Evolutionary conservation across 768 basidiomycete genomes (phyloP).

Genomic region (Calocybe cyanea): DNA sequence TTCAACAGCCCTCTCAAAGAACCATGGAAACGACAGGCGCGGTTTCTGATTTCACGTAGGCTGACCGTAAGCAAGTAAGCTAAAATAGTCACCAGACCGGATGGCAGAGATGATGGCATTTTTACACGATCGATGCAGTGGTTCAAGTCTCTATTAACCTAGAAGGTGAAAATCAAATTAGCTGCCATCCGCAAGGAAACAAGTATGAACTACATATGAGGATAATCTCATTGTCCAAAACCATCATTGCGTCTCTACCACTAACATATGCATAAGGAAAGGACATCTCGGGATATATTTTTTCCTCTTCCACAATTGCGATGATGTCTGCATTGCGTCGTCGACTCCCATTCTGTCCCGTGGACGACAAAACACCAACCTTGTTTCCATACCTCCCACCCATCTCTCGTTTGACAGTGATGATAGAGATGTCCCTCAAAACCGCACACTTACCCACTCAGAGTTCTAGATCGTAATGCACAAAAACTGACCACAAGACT

Average conservation of each 20-base stretch:
- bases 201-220: constrained; percentile 46
- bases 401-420: constrained; percentile 88
- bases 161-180: neutral
- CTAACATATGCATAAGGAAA: constrained; percentile 72
- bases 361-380: too few relatives aligned
- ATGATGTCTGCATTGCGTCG: constrained; percentile 85
- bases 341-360: constrained; percentile 80
- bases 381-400: constrained; percentile 94
- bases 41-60: constrained; percentile 88
- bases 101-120: constrained; percentile 76
- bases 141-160: constrained; percentile 94
- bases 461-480: constrained; percentile 70
- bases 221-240: constrained; percentile 93
- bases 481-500: constrained; percentile 88
- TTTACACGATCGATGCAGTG: constrained; percentile 93
- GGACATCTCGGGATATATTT: constrained; percentile 55
- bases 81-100: constrained; percentile 56
- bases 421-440: constrained; percentile 69
- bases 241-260: constrained; percentile 90
- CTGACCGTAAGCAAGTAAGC: constrained; percentile 78
- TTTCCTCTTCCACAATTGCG: too few relatives aligned
- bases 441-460: constrained; percentile 51
- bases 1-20: constrained; percentile 81
- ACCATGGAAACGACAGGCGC: constrained; percentile 76
- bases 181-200: neutral